Conservation (phyloP, 306 rosid genomes). For the Vigna reflexopilosa region DNA sequence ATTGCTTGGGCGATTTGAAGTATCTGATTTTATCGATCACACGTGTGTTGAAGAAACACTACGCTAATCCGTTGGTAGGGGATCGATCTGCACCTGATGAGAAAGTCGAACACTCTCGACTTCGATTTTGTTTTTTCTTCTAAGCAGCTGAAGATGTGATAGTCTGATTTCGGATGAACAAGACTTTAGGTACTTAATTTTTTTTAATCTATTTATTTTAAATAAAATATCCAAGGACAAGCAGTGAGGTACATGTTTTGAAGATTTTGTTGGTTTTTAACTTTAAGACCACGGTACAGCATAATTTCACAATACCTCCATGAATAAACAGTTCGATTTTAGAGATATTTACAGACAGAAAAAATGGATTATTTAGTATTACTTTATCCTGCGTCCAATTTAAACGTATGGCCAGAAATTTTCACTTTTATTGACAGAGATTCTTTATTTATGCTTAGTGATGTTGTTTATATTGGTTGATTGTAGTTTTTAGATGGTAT, state of each 20-base stretch:
- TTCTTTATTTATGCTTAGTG: neutral
- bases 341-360: slow-evolving; percentile 2
- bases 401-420: slow-evolving; percentile 3
- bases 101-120: slow-evolving; percentile 1
- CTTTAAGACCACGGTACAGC: neutral
- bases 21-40: slow-evolving; percentile 15
- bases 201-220: neutral
- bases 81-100: slow-evolving; percentile 13
- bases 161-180: neutral
- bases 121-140: slow-evolving; percentile 5
- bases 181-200: neutral
- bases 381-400: neutral
- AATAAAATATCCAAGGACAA: neutral
- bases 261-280: neutral
- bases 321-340: neutral
- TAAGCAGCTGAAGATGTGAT: slow-evolving; percentile 11
- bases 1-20: neutral
- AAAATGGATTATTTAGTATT: neutral
- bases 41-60: slow-evolving; percentile 2
- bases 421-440: neutral
- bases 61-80: slow-evolving; percentile 18
- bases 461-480: neutral
- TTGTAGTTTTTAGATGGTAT: neutral
- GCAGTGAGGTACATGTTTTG: neutral
- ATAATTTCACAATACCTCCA: neutral